Base-by-base conservation (phyloP, 164 flowering plant species). In the Nelumbo lutea region DNA sequence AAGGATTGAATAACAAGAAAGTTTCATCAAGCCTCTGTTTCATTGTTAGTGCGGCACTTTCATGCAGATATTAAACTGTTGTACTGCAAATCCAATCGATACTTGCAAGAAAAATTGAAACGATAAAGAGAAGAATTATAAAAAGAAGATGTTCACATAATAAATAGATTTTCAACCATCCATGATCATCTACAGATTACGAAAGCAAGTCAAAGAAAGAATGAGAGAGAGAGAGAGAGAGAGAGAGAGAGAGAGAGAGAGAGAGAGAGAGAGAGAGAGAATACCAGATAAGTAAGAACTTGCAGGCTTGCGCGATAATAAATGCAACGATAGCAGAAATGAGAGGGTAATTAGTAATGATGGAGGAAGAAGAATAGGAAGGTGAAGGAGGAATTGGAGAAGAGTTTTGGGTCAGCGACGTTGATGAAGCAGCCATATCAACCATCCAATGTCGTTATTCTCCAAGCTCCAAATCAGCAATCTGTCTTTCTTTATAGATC, bases 221-320 rank as follows among this genome's bases (percentile, higher is more conserved):
- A 47, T n/a, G 1, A 57, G 0, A 53, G n/a, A 58, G 7, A 48
- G 10, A 59, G 61, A 65, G 63, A 65, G 51, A 55, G 55, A 70
- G 68, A 57, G 61, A 65, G 63, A 65, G 51, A 55, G 55, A 70
- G 68, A 57, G 0, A 53, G n/a, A 58, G 7, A 48, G 10, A 59
- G 1, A 57, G 0, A 53, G n/a, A 58, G 7, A 48, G 10, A 59
- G 61, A 65, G 63, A 65, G 51, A 55, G 55, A 70, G 68, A 57
- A 14, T 88, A 90, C 96, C 93, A 83, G 80, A 84, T 10, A 66
- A 81, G 80, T 83, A 90, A 79, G 84, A 88, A 71, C 80, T 90
- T 90, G 81, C 71, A 69, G 64, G 75, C 76, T 72, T 90, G 93
- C 4, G 93, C 90, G 59, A 90, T 47, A 44, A 80, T 62, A 76